Evolutionary conservation across 2,329 filamentous ascomycete species (phyloP), one percentile per base, ranked within the genome.

Genomic region (Xylaria sp.): DNA sequence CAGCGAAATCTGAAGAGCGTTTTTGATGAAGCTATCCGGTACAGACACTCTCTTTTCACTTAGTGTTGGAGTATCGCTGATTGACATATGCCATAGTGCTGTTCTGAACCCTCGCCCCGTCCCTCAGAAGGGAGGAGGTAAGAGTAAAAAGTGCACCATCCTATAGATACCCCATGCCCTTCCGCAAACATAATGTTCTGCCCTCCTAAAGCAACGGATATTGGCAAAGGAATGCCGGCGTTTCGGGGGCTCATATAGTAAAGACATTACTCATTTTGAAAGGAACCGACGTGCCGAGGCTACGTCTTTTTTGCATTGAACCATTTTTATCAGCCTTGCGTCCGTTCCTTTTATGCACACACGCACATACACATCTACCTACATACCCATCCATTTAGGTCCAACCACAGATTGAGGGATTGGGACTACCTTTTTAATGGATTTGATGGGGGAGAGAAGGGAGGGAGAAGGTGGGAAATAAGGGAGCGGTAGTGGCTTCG

Each of bases 21-120:
- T 51, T 99, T 99, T 76, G 95, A 99, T 75, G 94, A 97, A 80
- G 95, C 95, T 35, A 99, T 99, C 76, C 90, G 95, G 95, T 98
- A 82, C 72, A 31, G 28, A 89, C 80, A 40, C 7, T 60, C 70
- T 72, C 59, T 73, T 69, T 67, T 66, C 68, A 59, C 68, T 73
- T 62, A 60, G 73, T 76, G 60, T 35, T 38, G 4, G 11, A 33
- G 14, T 11, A 35, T 11, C n/a, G 42, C 57, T 69, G 66, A 31
- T 67, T 74, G 59, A 66, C 64, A 49, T 63, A 19, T 12, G 3
- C 14, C 17, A 14, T 71, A 92, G 89, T 72, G 89, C 89, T 66
- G 89, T 92, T 51, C 81, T 92, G 65, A 91, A 89, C 78, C 89
- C 90, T 61, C 82, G 86, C 70, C 87, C 87, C 19, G 78, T 83